Conservation (phyloP, 768 basidiomycete genomes). For the Trametes cingulata region DNA sequence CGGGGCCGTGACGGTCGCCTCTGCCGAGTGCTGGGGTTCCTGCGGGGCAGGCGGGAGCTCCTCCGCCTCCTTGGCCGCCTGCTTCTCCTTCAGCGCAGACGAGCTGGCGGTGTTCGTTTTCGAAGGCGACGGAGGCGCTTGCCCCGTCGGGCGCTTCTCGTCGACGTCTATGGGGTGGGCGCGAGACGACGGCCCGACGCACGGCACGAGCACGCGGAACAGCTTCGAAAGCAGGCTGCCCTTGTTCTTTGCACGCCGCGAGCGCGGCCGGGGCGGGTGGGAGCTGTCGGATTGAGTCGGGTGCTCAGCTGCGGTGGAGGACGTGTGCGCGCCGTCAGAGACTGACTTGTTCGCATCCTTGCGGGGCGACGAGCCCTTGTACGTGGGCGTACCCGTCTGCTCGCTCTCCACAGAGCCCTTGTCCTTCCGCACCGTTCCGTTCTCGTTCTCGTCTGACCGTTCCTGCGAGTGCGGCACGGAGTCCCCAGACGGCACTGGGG, state of each 20-base stretch:
- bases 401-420: constrained; percentile 48
- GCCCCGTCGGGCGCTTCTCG: constrained; percentile 21
- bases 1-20: constrained; percentile 12
- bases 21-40: constrained; percentile 1
- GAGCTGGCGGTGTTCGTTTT: constrained; percentile 9
- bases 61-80: constrained; percentile 28
- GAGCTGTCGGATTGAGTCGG: constrained; percentile 14
- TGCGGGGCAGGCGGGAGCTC: constrained; percentile 37
- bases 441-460: constrained; percentile 42
- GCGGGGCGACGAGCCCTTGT: constrained; percentile 34
- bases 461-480: constrained; percentile 30
- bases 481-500: constrained; percentile 19
- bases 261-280: constrained; percentile 32
- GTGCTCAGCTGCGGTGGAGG: constrained; percentile 30
- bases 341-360: constrained; percentile 34
- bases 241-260: constrained; percentile 41
- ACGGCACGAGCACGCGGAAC: constrained; percentile 64
- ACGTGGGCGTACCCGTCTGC: constrained; percentile 42
- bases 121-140: constrained; percentile 13
- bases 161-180: constrained; percentile 47
- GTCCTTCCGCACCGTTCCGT: constrained; percentile 41
- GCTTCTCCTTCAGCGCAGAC: constrained; percentile 32
- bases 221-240: constrained; percentile 53
- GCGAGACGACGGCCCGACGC: constrained; percentile 53
- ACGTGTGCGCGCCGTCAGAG: constrained; percentile 37